phyloP scores from a whole-genome alignment of 305 asterid species.

The Plantago coronopus region DNA sequence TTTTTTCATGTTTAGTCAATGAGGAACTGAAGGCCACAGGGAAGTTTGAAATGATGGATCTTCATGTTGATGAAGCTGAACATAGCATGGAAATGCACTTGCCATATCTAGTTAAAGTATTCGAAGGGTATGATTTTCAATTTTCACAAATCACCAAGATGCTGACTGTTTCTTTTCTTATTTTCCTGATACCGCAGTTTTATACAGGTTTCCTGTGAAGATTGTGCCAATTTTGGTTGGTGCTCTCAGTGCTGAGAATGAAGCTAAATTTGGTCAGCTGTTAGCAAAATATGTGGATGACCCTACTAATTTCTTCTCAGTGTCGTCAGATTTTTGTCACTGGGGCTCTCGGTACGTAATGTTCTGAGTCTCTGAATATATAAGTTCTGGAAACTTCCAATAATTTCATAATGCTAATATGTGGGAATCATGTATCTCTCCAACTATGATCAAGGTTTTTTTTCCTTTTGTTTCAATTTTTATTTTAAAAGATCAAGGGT shows the following conservation, averaged over 20 bases:
- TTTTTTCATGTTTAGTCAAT: conserved; percentile 39
- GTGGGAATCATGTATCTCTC: background rate
- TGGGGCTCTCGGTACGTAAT: conserved; percentile 91
- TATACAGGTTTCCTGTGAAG: conserved; percentile 64
- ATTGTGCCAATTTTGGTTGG: conserved; percentile 95
- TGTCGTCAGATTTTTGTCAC: conserved; percentile 97
- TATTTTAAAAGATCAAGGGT: too few species aligned
- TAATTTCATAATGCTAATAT: background rate
- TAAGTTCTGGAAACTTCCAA: background rate
- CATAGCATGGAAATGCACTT: conserved; percentile 99
- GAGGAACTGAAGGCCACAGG: conserved; percentile 88
- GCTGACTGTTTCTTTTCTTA: background rate
- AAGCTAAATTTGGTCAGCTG: conserved; percentile 69
- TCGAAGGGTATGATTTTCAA: conserved; percentile 62
- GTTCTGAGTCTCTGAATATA: conserved; percentile 1
- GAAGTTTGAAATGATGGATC: conserved; percentile 83
- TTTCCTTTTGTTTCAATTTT: too few species aligned
- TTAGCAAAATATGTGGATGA: conserved; percentile 86
- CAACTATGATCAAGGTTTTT: background rate
- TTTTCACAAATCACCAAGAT: background rate
- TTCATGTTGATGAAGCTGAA: conserved; percentile 88
- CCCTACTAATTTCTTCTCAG: conserved; percentile 91
- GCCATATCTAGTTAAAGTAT: conserved; percentile 89
- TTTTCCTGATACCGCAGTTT: conserved; percentile 25
- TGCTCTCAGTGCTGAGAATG: conserved; percentile 74